Conservation (phyloP, 768 basidiomycete genomes). For the Tricholoma sp. region DNA sequence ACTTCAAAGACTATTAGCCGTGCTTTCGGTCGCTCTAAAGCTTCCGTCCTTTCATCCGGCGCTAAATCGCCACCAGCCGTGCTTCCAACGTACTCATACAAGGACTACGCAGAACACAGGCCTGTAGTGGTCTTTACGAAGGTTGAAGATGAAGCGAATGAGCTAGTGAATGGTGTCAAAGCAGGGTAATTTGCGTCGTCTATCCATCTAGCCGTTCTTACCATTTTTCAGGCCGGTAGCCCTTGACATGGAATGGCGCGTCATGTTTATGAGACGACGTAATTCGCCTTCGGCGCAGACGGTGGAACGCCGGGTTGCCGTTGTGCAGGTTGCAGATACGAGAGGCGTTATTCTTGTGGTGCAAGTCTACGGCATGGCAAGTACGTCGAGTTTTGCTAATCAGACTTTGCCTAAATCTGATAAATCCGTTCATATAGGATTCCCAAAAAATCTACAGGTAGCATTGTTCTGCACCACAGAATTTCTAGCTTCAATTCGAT, state of each 20-base stretch:
- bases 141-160: conserved; percentile 25
- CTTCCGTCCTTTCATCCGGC: neutral
- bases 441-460: conserved; percentile 25
- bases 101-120: conserved; percentile 19
- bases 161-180: conserved; percentile 21
- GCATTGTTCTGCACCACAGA: neutral
- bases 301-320: conserved; percentile 20
- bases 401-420: neutral
- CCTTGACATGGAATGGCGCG: conserved; percentile 31
- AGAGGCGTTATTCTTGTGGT: conserved; percentile 26
- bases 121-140: conserved; percentile 22
- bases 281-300: neutral
- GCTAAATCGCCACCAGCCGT: neutral
- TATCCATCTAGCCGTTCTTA: neutral
- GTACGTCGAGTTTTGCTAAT: conserved; percentile 14
- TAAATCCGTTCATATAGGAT: conserved; percentile 15
- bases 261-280: conserved; percentile 9
- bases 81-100: conserved; percentile 25
- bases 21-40: no score
- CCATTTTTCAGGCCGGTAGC: conserved; percentile 20
- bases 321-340: conserved; percentile 28
- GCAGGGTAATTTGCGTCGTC: conserved; percentile 13
- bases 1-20: neutral
- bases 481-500: neutral
- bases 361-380: conserved; percentile 24